These are phyloP conservation scores for Falciphora oryzae DNA, from an alignment of 2,329 filamentous ascomycete genomes.

Conservation along the genomic window DNA sequence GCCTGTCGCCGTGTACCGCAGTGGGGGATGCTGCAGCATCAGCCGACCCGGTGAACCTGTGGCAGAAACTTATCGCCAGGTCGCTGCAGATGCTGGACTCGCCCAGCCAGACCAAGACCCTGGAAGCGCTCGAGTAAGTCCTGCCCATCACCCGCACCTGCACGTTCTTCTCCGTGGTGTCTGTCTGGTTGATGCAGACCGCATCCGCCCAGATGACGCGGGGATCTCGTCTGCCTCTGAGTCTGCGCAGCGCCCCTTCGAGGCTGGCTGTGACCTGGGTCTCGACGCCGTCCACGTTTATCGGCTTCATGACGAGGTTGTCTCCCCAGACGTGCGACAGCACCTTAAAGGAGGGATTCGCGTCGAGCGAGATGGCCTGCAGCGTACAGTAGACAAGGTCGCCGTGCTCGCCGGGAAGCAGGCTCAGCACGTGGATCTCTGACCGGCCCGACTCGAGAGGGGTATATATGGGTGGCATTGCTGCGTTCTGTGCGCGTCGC, in stretches of 20 bases:
- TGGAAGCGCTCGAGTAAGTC: conserved; percentile 6
- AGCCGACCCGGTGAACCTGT: no score
- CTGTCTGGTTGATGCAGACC: neutral
- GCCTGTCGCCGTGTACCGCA: no score
- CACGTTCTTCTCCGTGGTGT: conserved; percentile 6
- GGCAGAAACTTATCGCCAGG: no score
- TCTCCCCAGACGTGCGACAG: conserved; percentile 10
- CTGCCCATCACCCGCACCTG: conserved; percentile 11
- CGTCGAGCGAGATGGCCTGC: neutral
- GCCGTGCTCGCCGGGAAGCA: neutral
- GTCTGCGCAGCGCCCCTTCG: neutral
- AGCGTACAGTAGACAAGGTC: neutral
- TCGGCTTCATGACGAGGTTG: neutral
- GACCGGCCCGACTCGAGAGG: no score
- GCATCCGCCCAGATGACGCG: conserved; percentile 10
- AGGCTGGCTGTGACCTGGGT: conserved; percentile 7
- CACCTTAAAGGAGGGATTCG: conserved; percentile 2
- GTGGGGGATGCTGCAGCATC: no score
- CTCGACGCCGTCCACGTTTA: neutral
- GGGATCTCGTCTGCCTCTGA: neutral
- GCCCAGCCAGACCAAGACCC: conserved; percentile 11
- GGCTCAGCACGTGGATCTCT: no score
- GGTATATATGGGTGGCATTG: no score
- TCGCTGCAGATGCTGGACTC: neutral
- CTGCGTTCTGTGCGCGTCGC: no score